Evolutionary conservation across 177 flowering plant genomes (phyloP), one percentile per base, ranked within the genome.

Genomic region (Vitis hybrid): DNA sequence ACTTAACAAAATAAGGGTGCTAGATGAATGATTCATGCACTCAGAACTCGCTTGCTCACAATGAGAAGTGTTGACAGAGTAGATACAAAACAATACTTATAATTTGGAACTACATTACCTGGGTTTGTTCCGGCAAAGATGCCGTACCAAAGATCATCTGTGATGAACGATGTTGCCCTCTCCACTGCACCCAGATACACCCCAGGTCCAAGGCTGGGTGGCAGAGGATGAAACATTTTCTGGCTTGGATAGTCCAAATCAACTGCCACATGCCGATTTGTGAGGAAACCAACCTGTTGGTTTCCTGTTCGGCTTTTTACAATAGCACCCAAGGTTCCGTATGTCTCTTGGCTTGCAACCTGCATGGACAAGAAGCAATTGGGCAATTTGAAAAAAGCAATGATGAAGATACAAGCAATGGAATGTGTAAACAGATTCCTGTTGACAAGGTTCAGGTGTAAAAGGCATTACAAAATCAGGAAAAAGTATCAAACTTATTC

Each of bases 331-430:
- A 93, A 72, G 40, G 98, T 93, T 72, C 98, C 98, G 78, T 87
- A 91, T 5, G 97, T 90, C 76, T 91, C 93, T 79, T 93, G 98
- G 85, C 92, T 93, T 40, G 98, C 97, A 79, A 93, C 98, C 98
- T 93, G 75, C 46, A 81, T 40, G 63, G 59, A n/a, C 11, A 60
- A 61, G 60, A 40, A 73, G 18, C 9, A 72, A 65, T 18, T 35
- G 19, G 30, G 52, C n/a, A 57, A 54, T 18, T 13, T 52, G 9
- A 51, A 66, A 66, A 24, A 9, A 62, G 21, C 3, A 32, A 55
- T 15, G 11, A n/a, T n/a, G 2, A 55, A 62, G 2, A 56, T 24
- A 1, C 51, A 60, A 65, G 27, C 12, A 13, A 21, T 50, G 21
- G 4, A 50, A 24, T 11, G 19, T 18, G 8, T 8, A 56, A 19